Conservation (phyloP, 208 protist genomes). For the Leishmania turanica region DNA sequence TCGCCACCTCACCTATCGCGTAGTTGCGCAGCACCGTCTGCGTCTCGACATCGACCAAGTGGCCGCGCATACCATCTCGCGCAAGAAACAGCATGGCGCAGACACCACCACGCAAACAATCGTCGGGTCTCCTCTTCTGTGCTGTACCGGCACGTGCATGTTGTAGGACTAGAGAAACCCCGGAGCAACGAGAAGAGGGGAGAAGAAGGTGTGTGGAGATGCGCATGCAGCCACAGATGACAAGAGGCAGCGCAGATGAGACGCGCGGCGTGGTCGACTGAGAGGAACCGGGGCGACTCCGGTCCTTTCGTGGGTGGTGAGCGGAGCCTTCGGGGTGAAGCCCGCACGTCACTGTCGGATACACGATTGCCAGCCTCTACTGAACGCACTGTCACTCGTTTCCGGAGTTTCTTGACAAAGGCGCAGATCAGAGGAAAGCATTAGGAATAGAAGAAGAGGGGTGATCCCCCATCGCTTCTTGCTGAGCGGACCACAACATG, state of each 20-base stretch:
- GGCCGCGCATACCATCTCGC: slow-evolving; percentile 38
- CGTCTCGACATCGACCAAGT: slow-evolving; percentile 59
- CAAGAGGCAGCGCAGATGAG: not conserved
- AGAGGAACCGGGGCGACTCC: not conserved
- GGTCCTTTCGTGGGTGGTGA: not conserved
- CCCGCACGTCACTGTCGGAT: not conserved
- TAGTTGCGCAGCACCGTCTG: slow-evolving; percentile 62
- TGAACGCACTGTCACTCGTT: not conserved
- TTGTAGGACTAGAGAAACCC: not conserved
- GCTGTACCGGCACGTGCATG: not conserved
- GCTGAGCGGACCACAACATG: not conserved
- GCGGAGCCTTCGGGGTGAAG: not conserved
- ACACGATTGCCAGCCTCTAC: not conserved
- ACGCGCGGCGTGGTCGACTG: not conserved
- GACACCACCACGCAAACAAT: not conserved
- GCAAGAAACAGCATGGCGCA: slow-evolving; percentile 73
- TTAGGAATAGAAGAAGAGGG: not conserved
- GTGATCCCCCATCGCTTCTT: too few species aligned
- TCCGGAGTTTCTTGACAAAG: not conserved
- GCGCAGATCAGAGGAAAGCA: not conserved
- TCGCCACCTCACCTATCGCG: slow-evolving; percentile 29
- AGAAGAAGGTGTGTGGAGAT: not conserved
- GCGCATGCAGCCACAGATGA: too few species aligned
- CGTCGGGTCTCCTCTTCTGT: not conserved
- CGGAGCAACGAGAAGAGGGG: too few species aligned